Base-by-base conservation (phyloP, 129 eudicot species). In the Glebionis coronaria region DNA sequence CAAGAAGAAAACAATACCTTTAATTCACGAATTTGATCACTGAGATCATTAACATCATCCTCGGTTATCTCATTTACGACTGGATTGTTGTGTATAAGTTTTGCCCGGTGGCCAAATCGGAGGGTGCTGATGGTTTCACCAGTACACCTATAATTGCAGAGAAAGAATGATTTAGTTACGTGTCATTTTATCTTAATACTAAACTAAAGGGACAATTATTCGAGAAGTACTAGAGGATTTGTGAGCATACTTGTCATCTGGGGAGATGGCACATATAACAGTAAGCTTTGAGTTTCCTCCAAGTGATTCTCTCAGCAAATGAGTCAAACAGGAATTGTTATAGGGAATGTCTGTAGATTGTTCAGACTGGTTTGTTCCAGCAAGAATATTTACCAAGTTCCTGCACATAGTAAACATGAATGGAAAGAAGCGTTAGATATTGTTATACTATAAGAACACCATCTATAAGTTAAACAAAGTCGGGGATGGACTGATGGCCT, bases 271-370 rank as follows among this genome's bases (percentile, higher is more conserved):
- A 77, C 99, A 89, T 69, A 94, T 75, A 70, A 94, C 82, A 50
- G 95, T 82, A 77, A 89, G 93, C 74, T 94, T 94, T 63, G 95
- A 85, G 72, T 94, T 94, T 75, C 99, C 99, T 38, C 99, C 99
- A 56, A 94, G 91, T 57, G 99, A 83, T 76, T 94, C 95, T 70
- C 80, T 83, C 72, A 94, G 75, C 45, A 94, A 68, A 67, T 87
- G 95, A 35, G 97, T 94, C 72, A 94, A 81, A 75, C 90, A 80
- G 29, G 99, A 94, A 75, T 69, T 80, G 74, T 68, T 84, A 40
- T 89, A 89, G 20, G 88, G 86, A 67, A 81, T 64, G 54, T 60
- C 81, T 52, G 79, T 82, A 12, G 81, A 77, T 64, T 69, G 78
- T 16, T 76, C 85, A 12, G 78, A 67, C 38, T 67, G 80, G 68